Conservation (phyloP, 2,329 filamentous ascomycete species). For the Trichoderma aggressivum region DNA sequence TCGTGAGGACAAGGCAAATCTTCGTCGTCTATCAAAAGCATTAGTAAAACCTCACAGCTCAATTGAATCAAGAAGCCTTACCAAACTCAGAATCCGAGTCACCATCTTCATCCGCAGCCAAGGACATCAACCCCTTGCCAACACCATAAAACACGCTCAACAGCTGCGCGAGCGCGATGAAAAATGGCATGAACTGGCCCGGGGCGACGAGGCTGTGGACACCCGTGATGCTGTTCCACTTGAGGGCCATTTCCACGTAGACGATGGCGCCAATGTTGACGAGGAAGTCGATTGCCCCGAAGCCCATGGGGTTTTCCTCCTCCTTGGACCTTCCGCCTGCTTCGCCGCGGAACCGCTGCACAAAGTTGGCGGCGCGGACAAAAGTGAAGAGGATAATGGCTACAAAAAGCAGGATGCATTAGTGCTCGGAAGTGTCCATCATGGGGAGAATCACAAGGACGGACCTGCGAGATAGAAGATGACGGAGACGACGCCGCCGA, state of each 20-base stretch:
- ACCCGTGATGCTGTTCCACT: conserved; percentile 25
- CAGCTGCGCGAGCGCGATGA: conserved; percentile 26
- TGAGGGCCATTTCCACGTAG: conserved; percentile 26
- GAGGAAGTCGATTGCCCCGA: conserved; percentile 20
- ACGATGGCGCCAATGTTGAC: conserved; percentile 27
- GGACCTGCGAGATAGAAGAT: conserved; percentile 20
- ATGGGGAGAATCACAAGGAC: background rate
- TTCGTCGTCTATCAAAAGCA: background rate
- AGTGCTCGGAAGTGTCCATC: background rate
- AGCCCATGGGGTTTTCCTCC: conserved; percentile 2
- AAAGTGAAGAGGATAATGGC: conserved; percentile 11
- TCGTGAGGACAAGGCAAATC: conserved; percentile 1
- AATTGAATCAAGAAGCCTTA: background rate
- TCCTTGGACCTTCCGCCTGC: background rate
- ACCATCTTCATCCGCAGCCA: background rate
- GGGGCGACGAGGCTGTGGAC: conserved; percentile 23
- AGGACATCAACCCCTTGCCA: background rate
- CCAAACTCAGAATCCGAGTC: background rate
- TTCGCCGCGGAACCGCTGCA: background rate
- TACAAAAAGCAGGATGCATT: background rate
- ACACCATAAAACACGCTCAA: conserved; percentile 24
- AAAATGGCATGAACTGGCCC: conserved; percentile 29
- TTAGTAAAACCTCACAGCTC: background rate
- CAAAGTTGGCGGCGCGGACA: background rate
- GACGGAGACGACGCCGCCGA: conserved; percentile 15